These are phyloP conservation scores for Globisporangium middletonii DNA, from an alignment of 352 stramenopile species.

Conservation along the genomic window DNA sequence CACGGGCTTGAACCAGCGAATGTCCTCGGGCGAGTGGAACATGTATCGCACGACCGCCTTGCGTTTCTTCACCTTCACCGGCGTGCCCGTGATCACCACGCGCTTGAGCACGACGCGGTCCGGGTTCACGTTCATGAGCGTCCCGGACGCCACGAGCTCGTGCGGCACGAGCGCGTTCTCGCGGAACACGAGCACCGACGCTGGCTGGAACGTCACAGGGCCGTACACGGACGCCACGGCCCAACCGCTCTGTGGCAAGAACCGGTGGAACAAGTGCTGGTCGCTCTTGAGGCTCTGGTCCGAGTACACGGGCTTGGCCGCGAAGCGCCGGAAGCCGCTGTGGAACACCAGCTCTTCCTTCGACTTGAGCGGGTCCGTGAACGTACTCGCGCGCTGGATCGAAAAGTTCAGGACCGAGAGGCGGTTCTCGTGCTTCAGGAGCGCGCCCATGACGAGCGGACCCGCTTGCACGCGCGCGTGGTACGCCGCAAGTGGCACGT, in stretches of 20 bases:
- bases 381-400: constrained; percentile 77
- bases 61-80: constrained; percentile 97
- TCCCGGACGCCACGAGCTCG: constrained; percentile 92
- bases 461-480: constrained; percentile 50
- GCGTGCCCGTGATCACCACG: constrained; percentile 97
- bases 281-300: constrained; percentile 98
- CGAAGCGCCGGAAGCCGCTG: constrained; percentile 95
- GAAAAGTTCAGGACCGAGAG: constrained; percentile 97
- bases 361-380: constrained; percentile 91
- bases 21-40: constrained; percentile 98
- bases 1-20: constrained; percentile 98
- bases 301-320: constrained; percentile 92
- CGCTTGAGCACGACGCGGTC: constrained; percentile 98
- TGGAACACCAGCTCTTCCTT: constrained; percentile 96
- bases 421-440: constrained; percentile 97
- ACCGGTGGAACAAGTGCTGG: constrained; percentile 98
- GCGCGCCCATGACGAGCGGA: constrained; percentile 67
- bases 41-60: constrained; percentile 98
- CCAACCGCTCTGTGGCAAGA: constrained; percentile 89
- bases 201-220: constrained; percentile 96
- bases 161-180: constrained; percentile 25
- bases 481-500: constrained; percentile 53
- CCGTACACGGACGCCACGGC: constrained; percentile 88
- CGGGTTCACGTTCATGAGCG: constrained; percentile 95
- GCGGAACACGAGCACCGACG: constrained; percentile 95